phyloP scores from a whole-genome alignment of 2,329 filamentous ascomycete genomes.

The Trichoderma sp. region DNA sequence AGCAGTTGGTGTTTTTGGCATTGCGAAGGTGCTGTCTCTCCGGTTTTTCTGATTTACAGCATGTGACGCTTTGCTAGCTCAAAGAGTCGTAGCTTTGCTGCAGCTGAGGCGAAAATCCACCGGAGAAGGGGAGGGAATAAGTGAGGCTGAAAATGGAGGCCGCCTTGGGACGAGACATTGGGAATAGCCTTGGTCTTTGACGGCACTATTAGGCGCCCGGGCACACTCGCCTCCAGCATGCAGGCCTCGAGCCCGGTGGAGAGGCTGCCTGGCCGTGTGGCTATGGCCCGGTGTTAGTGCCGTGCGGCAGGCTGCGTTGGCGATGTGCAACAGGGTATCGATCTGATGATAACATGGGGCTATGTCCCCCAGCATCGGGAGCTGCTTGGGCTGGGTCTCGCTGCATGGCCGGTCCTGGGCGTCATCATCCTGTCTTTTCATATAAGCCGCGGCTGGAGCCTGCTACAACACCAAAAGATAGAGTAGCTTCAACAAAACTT shows the following conservation, averaged over 20 bases:
- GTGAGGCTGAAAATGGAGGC: conserved; percentile 23
- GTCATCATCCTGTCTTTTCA: neutral
- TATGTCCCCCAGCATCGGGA: neutral
- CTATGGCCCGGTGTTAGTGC: neutral
- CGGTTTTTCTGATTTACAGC: neutral
- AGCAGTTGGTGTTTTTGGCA: neutral
- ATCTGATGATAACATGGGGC: neutral
- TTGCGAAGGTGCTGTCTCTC: neutral
- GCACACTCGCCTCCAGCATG: neutral
- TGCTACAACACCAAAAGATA: neutral
- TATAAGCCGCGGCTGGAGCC: neutral
- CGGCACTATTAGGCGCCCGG: neutral
- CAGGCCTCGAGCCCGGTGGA: neutral
- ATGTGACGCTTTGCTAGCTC: conserved; percentile 14
- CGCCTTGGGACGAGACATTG: neutral
- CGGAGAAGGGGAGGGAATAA: neutral
- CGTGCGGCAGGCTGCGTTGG: neutral
- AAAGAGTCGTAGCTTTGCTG: neutral
- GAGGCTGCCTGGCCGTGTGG: conserved; percentile 11
- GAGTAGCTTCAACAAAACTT: neutral
- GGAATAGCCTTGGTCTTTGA: neutral
- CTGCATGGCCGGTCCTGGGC: neutral
- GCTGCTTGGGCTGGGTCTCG: neutral
- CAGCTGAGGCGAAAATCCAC: neutral
- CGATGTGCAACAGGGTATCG: neutral